Conservation (phyloP, 1,284 basidiomycete species). For the Malassezia vespertilionis region DNA sequence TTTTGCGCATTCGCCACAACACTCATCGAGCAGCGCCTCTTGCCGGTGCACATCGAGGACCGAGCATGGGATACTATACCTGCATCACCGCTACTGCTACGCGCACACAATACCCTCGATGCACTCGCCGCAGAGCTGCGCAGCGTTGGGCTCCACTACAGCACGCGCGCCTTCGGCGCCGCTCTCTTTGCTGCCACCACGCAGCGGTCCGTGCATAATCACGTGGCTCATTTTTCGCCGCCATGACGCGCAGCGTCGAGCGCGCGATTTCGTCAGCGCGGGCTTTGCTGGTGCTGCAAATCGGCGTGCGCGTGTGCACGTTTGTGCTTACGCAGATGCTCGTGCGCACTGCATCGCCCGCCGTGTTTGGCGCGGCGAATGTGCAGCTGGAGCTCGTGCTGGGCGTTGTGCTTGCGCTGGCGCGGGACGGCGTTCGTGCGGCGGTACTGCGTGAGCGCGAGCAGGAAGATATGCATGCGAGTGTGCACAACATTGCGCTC, state of each 20-base stretch:
- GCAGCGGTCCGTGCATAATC: conserved; percentile 2
- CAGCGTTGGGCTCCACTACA: conserved; percentile 5
- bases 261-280: conserved; percentile 54
- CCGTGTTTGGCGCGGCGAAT: conserved; percentile 71
- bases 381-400: conserved; percentile 77
- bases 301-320: conserved; percentile 70
- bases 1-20: neutral
- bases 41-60: neutral
- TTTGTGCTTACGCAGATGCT: conserved; percentile 79
- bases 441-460: conserved; percentile 21
- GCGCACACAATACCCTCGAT: conserved; percentile 2
- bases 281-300: conserved; percentile 74
- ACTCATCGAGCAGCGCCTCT: neutral
- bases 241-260: neutral
- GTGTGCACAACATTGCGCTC: conserved; percentile 34
- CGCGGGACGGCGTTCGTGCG: conserved; percentile 65
- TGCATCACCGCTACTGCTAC: too few relatives aligned
- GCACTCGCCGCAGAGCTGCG: conserved; percentile 6
- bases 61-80: neutral
- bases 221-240: neutral
- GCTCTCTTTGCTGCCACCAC: conserved; percentile 2
- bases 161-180: conserved; percentile 8
- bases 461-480: neutral
- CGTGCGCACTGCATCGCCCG: conserved; percentile 70
- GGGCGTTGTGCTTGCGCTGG: conserved; percentile 79